A percentile compares a stretch with the other conserved stretches of the same genome.
Conservation (phyloP, 441 rosid genomes). For the Lagerstroemia fauriei region DNA sequence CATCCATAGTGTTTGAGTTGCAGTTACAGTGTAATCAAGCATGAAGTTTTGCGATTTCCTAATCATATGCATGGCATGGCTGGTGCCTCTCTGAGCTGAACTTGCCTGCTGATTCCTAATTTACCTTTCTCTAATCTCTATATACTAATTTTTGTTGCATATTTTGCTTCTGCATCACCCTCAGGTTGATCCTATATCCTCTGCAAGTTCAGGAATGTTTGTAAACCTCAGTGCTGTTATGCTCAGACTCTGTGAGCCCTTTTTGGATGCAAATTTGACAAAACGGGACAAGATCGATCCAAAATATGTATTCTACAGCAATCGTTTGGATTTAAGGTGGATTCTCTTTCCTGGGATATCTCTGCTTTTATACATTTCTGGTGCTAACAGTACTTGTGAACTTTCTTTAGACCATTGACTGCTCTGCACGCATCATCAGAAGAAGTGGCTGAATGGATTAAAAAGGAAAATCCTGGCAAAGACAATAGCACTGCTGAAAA, state of each 20-base stretch:
- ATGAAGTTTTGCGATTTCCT: not conserved
- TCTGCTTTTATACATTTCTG: constrained; percentile 15
- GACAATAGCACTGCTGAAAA: constrained; percentile 33
- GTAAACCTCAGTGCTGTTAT: constrained; percentile 89
- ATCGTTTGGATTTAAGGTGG: constrained; percentile 82
- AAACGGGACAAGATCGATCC: constrained; percentile 88
- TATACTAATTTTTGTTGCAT: constrained; percentile 14
- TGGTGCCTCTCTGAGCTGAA: not conserved
- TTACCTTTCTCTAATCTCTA: not conserved
- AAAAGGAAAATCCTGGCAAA: constrained; percentile 46
- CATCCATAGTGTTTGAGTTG: not conserved
- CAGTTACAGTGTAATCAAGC: not conserved
- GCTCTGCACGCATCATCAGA: constrained; percentile 88
- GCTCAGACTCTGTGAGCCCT: constrained; percentile 90
- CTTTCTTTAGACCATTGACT: constrained; percentile 63
- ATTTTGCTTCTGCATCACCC: constrained; percentile 39
- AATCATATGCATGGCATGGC: not conserved
- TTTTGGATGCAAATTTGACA: constrained; percentile 72
- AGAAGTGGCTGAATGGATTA: constrained; percentile 82
- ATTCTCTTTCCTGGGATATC: constrained; percentile 9
- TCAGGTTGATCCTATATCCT: constrained; percentile 86
- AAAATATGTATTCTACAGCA: constrained; percentile 63
- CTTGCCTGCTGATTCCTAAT: not conserved
- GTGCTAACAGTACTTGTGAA: constrained; percentile 26
- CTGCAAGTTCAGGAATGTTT: constrained; percentile 99